Conservation (phyloP, 805 yeast genomes). For the Metschnikowia shivogae region DNA sequence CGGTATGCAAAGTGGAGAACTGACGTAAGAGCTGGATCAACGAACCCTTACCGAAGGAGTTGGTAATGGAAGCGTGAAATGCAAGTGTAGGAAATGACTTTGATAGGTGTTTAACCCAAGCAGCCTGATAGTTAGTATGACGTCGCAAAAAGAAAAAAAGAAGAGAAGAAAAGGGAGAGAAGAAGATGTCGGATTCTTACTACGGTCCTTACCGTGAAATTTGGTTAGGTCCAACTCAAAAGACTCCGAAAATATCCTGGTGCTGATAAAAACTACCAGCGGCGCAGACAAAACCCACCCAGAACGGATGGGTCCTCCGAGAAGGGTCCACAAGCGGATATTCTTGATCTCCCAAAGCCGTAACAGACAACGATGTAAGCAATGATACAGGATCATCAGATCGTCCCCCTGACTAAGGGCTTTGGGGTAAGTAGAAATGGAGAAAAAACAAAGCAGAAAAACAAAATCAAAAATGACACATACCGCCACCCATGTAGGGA, state of each 20-base stretch:
- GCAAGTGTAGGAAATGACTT: constrained; percentile 92
- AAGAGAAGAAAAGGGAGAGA: constrained; percentile 2
- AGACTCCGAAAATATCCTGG: constrained; percentile 55
- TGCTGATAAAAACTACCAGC: constrained; percentile 36
- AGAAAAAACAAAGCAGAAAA: neutral
- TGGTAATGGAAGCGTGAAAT: constrained; percentile 95
- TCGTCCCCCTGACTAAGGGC: constrained; percentile 77
- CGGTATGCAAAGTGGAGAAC: constrained; percentile 84
- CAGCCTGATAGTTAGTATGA: constrained; percentile 61
- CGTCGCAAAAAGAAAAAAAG: constrained; percentile 3
- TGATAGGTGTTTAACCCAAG: constrained; percentile 95
- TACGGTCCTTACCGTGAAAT: constrained; percentile 57
- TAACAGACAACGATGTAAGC: constrained; percentile 74
- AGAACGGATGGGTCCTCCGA: constrained; percentile 38
- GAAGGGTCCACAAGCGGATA: constrained; percentile 50
- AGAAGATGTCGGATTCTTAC: constrained; percentile 75
- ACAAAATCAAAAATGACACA: constrained; percentile 38
- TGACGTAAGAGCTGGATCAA: constrained; percentile 90
- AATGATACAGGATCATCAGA: constrained; percentile 31
- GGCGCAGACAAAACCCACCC: constrained; percentile 33
- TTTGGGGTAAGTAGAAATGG: constrained; percentile 51
- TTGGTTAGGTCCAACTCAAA: constrained; percentile 72
- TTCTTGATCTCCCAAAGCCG: constrained; percentile 89
- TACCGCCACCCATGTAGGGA: constrained; percentile 99
- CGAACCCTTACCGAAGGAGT: constrained; percentile 97